These are phyloP conservation scores for Candida adriatica DNA, from an alignment of 805 yeast species.

Conservation along the genomic window DNA sequence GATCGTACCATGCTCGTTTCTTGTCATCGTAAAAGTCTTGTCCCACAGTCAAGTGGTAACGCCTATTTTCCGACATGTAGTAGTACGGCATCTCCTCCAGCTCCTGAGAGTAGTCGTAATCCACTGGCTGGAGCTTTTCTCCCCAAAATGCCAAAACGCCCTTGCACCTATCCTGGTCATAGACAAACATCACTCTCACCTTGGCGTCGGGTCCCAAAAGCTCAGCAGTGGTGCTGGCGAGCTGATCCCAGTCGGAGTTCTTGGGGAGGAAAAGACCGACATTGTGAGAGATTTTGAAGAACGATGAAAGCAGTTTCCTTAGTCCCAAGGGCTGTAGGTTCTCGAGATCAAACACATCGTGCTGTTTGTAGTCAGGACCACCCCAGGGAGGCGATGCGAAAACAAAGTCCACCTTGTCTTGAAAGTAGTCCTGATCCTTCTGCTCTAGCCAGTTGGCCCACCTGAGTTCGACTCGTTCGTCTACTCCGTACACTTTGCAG, in stretches of 20 bases:
- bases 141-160: conserved; percentile 64
- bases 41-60: no score
- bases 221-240: conserved; percentile 38
- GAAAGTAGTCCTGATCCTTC: conserved; percentile 13
- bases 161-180: conserved; percentile 36
- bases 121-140: conserved; percentile 27
- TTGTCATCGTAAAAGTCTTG: conserved; percentile 9
- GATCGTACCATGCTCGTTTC: conserved; percentile 6
- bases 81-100: conserved; percentile 7
- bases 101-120: conserved; percentile 12
- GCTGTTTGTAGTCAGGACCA: conserved; percentile 52
- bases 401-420: conserved; percentile 38
- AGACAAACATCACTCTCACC: conserved; percentile 40
- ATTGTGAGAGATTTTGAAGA: conserved; percentile 35
- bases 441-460: conserved; percentile 39
- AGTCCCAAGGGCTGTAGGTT: conserved; percentile 42
- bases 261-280: conserved; percentile 61
- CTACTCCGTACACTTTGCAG: conserved; percentile 54
- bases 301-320: conserved; percentile 35
- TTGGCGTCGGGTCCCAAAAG: conserved; percentile 37
- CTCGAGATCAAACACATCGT: conserved; percentile 38
- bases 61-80: conserved; percentile 7
- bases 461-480: conserved; percentile 40
- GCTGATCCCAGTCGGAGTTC: conserved; percentile 47
- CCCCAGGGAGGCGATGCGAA: conserved; percentile 92